A percentile compares a stretch with the other conserved stretches of the same genome.
Evolutionary conservation across 768 basidiomycete genomes (phyloP).

Genomic region (Tricholoma terreum): DNA sequence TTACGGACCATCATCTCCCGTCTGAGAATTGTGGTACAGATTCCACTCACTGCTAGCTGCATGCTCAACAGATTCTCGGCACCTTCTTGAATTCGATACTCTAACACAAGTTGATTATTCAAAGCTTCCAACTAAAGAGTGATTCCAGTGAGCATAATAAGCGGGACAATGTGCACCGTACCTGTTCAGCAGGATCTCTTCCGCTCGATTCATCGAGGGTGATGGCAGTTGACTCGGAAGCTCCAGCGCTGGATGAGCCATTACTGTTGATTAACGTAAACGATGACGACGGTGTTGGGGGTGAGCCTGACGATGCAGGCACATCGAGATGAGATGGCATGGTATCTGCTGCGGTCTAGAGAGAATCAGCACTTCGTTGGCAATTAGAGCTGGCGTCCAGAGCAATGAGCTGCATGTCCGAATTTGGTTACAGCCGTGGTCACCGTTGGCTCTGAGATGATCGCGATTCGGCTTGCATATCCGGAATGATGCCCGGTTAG

Average conservation of each 20-base stretch:
- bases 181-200: conserved; percentile 46
- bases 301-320: conserved; percentile 15
- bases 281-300: conserved; percentile 21
- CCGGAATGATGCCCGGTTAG: background rate
- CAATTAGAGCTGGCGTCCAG: background rate
- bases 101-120: conserved; percentile 64
- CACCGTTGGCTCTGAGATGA: too few species aligned
- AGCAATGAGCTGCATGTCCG: conserved; percentile 1
- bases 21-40: background rate
- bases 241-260: conserved; percentile 8
- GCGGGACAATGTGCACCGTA: conserved; percentile 15
- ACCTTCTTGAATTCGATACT: conserved; percentile 85
- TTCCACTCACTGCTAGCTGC: conserved; percentile 44
- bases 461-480: too few species aligned
- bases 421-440: background rate
- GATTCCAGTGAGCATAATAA: background rate
- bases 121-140: conserved; percentile 59
- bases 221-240: conserved; percentile 17
- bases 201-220: conserved; percentile 44
- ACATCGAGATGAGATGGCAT: conserved; percentile 19
- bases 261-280: conserved; percentile 24
- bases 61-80: conserved; percentile 87
- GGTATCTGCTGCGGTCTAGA: background rate
- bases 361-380: background rate
- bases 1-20: background rate